A percentile compares a stretch with the other conserved stretches of the same genome.
Conservation (phyloP, 768 basidiomycete genomes). For the Suillus clintonianus region DNA sequence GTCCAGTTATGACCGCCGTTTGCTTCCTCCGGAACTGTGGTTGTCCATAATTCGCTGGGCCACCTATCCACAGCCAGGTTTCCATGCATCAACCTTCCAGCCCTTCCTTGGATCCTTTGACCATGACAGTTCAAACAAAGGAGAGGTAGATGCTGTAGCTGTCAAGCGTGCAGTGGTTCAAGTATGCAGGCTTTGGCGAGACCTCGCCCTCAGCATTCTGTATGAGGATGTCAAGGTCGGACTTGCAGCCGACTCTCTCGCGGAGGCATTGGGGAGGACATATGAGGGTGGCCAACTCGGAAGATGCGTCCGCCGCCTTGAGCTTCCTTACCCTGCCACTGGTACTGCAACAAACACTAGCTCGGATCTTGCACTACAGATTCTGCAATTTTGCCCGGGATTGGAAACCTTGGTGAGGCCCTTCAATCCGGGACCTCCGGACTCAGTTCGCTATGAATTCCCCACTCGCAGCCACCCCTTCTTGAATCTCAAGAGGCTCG, state of each 20-base stretch:
- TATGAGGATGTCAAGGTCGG: constrained; percentile 56
- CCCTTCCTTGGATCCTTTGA: constrained; percentile 47
- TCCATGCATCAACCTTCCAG: constrained; percentile 36
- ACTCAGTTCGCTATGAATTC: constrained; percentile 50
- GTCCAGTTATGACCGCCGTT: neutral
- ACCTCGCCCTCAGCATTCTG: constrained; percentile 45
- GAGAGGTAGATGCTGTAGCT: constrained; percentile 30
- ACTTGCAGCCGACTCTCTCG: constrained; percentile 31
- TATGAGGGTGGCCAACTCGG: constrained; percentile 18
- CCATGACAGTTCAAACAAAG: constrained; percentile 8
- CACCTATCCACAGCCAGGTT: constrained; percentile 27
- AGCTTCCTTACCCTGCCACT: constrained; percentile 60
- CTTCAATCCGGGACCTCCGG: constrained; percentile 19
- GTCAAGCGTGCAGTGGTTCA: constrained; percentile 46
- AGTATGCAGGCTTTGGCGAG: constrained; percentile 62
- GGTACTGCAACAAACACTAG: constrained; percentile 34
- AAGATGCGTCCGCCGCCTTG: constrained; percentile 52
- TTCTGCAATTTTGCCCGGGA: constrained; percentile 49
- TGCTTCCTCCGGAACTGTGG: constrained; percentile 58
- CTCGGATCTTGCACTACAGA: constrained; percentile 41
- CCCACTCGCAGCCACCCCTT: constrained; percentile 48
- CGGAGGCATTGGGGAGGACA: constrained; percentile 27
- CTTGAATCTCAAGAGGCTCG: constrained; percentile 57
- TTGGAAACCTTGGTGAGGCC: constrained; percentile 60
- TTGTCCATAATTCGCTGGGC: constrained; percentile 51